Evolutionary conservation across 108 stramenopile species (phyloP).

Genomic region (Chaetoceros muelleri): DNA sequence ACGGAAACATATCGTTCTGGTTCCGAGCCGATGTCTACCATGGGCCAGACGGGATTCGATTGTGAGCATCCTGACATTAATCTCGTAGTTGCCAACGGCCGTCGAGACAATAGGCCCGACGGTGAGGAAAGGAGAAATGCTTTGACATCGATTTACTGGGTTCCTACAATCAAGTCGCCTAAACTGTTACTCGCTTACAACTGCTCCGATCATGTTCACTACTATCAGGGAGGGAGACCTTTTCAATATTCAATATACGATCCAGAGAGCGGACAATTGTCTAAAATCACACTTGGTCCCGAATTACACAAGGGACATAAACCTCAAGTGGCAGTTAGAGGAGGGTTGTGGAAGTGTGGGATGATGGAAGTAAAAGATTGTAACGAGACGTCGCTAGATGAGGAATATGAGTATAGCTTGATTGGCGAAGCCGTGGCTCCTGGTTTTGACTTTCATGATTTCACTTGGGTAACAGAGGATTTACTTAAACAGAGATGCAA

Average conservation of each 20-base stretch:
- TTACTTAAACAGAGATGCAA: background rate
- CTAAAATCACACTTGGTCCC: conserved; percentile 5
- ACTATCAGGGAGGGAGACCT: conserved; percentile 15
- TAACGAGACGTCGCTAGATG: too few species aligned
- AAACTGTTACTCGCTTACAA: conserved; percentile 1
- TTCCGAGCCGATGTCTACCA: conserved; percentile 14
- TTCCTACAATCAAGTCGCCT: conserved; percentile 7
- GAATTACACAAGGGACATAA: conserved; percentile 8
- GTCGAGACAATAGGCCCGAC: conserved; percentile 4
- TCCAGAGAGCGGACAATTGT: background rate
- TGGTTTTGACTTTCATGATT: conserved; percentile 31
- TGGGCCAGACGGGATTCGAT: conserved; percentile 11
- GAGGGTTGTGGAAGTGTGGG: conserved; percentile 15
- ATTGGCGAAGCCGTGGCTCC: conserved; percentile 25
- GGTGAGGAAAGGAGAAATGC: conserved; percentile 7
- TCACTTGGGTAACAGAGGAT: conserved; percentile 13
- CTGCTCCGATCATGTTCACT: conserved; percentile 15
- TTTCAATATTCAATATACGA: conserved; percentile 10
- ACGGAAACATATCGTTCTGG: conserved; percentile 22
- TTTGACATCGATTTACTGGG: conserved; percentile 14
- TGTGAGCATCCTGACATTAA: background rate
- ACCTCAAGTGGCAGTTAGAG: conserved; percentile 9
- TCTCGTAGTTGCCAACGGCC: conserved; percentile 7
- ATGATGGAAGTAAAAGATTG: background rate
- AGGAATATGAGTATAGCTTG: conserved; percentile 8